Evolutionary conservation across 2,329 filamentous ascomycete genomes (phyloP).

Genomic region (Penicillium sclerotigenum): DNA sequence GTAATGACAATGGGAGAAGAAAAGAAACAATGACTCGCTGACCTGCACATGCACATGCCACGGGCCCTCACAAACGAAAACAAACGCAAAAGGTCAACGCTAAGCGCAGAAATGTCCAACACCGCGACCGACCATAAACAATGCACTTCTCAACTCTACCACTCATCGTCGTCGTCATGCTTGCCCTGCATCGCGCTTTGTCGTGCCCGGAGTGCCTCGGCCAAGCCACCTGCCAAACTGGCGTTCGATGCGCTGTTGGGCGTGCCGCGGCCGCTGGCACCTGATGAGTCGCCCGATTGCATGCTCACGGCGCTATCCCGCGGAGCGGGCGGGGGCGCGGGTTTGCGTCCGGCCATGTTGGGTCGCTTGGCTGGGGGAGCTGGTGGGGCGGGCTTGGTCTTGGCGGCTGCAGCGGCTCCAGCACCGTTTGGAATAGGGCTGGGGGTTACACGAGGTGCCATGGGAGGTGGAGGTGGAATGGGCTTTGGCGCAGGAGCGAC

Average conservation of each 20-base stretch:
- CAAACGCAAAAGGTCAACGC: constrained; percentile 18
- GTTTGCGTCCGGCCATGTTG: constrained; percentile 64
- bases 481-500: constrained; percentile 57
- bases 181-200: constrained; percentile 73
- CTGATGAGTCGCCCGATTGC: constrained; percentile 50
- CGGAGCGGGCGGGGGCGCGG: constrained; percentile 61
- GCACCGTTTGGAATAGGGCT: constrained; percentile 59
- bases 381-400: constrained; percentile 68
- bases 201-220: constrained; percentile 72
- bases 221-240: constrained; percentile 69
- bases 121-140: constrained; percentile 13
- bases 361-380: constrained; percentile 79
- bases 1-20: background rate
- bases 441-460: constrained; percentile 52
- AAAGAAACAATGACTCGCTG: constrained; percentile 4
- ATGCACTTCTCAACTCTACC: constrained; percentile 46
- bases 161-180: constrained; percentile 67
- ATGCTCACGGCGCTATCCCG: constrained; percentile 61
- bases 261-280: constrained; percentile 67
- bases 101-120: constrained; percentile 24
- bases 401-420: constrained; percentile 44
- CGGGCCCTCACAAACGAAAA: background rate
- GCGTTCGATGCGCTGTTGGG: constrained; percentile 57
- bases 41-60: constrained; percentile 4
- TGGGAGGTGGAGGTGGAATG: constrained; percentile 50